Conservation (phyloP, 2,329 filamentous ascomycete genomes). For the Truncatella angustata region DNA sequence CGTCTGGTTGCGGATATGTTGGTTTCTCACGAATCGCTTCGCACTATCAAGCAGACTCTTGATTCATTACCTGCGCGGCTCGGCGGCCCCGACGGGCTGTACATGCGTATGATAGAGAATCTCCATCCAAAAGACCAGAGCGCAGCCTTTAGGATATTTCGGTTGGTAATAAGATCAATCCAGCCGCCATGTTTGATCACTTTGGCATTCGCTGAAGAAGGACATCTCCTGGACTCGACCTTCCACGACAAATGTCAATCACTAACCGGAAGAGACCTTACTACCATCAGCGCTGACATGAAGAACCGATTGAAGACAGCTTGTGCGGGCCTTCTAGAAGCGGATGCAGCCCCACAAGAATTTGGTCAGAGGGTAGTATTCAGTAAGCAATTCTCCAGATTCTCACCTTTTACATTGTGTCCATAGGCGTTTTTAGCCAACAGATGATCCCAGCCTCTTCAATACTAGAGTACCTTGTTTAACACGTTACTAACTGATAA, state of each 20-base stretch:
- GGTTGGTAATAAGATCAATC: conserved; percentile 26
- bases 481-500: neutral
- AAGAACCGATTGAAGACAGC: conserved; percentile 20
- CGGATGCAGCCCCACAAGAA: conserved; percentile 20
- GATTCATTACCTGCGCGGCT: conserved; percentile 26
- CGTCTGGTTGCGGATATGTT: conserved; percentile 30
- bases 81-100: conserved; percentile 28
- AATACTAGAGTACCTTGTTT: too few species aligned
- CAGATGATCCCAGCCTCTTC: too few species aligned
- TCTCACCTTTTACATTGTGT: neutral
- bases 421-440: neutral
- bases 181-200: conserved; percentile 30
- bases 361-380: conserved; percentile 27
- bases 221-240: conserved; percentile 19
- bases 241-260: conserved; percentile 19
- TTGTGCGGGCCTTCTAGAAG: conserved; percentile 26
- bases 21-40: conserved; percentile 23
- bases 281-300: conserved; percentile 24
- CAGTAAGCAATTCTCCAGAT: conserved; percentile 6
- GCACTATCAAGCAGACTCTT: conserved; percentile 23
- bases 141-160: conserved; percentile 27
- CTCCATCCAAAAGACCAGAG: conserved; percentile 23
- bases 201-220: conserved; percentile 28
- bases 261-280: conserved; percentile 17
- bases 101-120: conserved; percentile 30